Evolutionary conservation across 495 filamentous ascomycete species (phyloP), one percentile per base, ranked within the genome.

Genomic region (Achaetomiella virescens): DNA sequence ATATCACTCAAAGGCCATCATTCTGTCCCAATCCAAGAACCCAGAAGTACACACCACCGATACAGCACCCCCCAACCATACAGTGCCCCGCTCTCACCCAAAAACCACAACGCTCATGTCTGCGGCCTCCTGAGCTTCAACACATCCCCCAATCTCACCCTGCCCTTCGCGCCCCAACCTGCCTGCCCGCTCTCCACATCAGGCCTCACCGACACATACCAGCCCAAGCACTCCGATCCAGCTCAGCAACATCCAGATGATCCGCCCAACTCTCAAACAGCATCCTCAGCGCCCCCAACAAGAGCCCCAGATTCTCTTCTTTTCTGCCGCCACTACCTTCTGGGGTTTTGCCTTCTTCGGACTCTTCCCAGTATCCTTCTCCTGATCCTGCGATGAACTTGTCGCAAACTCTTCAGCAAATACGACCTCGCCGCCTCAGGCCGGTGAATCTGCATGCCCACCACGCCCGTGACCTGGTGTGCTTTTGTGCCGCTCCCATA

Each of bases 111-210:
- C n/a, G n/a, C n/a, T 43, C 36, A n/a, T 50, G 27, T 5, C 27
- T 15, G 35, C 41, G 36, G 48, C 43, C 66, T 48, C 59, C 80
- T 77, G 53, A 91, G 63, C 18, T 75, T 77, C 29, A 92, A 70
- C 17, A 95, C 87, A 48, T 85, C 78, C 9, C 67, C 66, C 9
- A 95, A 65, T 62, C 73, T 83, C 15, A 93, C 77, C 42, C 74
- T 71, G 15, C 86, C 87, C 66, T 91, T 91, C 20, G 85, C 86
- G 14, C 89, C 89, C 89, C 89, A 92, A 3, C 89, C 89, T 37
- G 77, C 81, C 46, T 78, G 81, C 1, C 89, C 89, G 45, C 72
- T 69, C 52, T 86, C 83, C 3, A 93, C 85, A 0, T 84, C 82
- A 0, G 89, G 89, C 47, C 89, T 72, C 8, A 91, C 85, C 24